Evolutionary conservation across 805 yeast genomes (phyloP), one percentile per base, ranked within the genome.

Genomic region (Pichia thaimueangensis): DNA sequence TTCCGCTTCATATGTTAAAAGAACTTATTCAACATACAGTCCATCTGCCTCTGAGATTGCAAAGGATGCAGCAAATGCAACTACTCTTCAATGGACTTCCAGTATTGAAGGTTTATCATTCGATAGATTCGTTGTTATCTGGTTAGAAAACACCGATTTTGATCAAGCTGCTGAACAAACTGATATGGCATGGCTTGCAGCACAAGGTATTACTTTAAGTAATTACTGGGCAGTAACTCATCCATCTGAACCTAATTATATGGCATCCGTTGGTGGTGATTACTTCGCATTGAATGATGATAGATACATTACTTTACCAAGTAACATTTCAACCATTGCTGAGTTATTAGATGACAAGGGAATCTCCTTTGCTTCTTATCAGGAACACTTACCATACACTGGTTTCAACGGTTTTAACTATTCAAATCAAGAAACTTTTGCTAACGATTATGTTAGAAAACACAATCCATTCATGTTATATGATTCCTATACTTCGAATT

Each of bases 211-310:
- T 42, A 56, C 62, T 34, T 61, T 74, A 51, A 63, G 60, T 58
- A 74, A 74, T 67, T 73, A 74, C 65, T 73, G 73, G 67, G 69
- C 71, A 30, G 52, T 72, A 28, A 69, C 76, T 41, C 75, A 71
- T 54, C 76, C 78, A 44, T 72, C 78, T 6, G 73, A 73, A 64
- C 76, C 78, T 49, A 74, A 74, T 61, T 72, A 72, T 55, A 53
- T 73, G 42, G 73, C 73, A 33, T 57, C 74, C 40, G 73, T 65
- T 42, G 70, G 67, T 45, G 79, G 79, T 51, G 76, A 71, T 56
- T 69, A 73, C 57, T 71, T 70, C 47, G 71, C 74, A 22, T 65
- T 73, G 41, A 63, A 60, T 45, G 64, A 64, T 45, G 78, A 73
- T 56, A 60, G 64, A 47, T 73, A 70, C 58, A 63, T 67, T 47